Conservation (phyloP, 495 filamentous ascomycete species). For the Penicillium canescens region DNA sequence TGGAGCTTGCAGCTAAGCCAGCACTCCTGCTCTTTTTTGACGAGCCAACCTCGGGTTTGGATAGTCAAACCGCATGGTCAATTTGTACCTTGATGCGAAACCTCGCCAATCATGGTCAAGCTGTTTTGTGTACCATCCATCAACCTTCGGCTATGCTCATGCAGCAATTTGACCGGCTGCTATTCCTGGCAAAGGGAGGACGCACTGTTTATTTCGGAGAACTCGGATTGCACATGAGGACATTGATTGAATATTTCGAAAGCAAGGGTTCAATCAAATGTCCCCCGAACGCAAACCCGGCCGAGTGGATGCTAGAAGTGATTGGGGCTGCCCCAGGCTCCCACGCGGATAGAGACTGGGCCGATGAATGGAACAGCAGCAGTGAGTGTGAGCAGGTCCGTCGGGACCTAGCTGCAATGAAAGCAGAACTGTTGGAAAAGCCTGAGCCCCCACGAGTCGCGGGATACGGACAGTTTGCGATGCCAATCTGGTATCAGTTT, state of each 20-base stretch:
- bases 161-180: slow-evolving; percentile 83
- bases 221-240: slow-evolving; percentile 71
- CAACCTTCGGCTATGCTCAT: slow-evolving; percentile 90
- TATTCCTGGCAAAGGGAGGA: slow-evolving; percentile 79
- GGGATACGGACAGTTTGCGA: slow-evolving; percentile 50
- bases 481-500: slow-evolving; percentile 51
- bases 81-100: slow-evolving; percentile 79
- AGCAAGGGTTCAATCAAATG: slow-evolving; percentile 69
- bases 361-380: slow-evolving; percentile 70
- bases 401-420: slow-evolving; percentile 65
- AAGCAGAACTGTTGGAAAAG: slow-evolving; percentile 44
- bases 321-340: slow-evolving; percentile 86
- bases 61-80: slow-evolving; percentile 84
- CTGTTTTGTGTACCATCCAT: slow-evolving; percentile 91
- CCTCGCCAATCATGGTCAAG: slow-evolving; percentile 79
- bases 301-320: slow-evolving; percentile 92
- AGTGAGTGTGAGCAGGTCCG: slow-evolving; percentile 65
- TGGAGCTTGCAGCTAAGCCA: slow-evolving; percentile 84
- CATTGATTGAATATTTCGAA: slow-evolving; percentile 75
- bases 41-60: slow-evolving; percentile 83
- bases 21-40: slow-evolving; percentile 84
- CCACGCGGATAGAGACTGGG: slow-evolving; percentile 75
- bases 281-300: slow-evolving; percentile 72
- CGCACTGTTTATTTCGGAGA: slow-evolving; percentile 84
- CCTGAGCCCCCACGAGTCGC: slow-evolving; percentile 38